A percentile compares a stretch with the other conserved stretches of the same genome.
Evolutionary conservation across 2,329 filamentous ascomycete genomes (phyloP).

Genomic region (Neofusicoccum sp.): DNA sequence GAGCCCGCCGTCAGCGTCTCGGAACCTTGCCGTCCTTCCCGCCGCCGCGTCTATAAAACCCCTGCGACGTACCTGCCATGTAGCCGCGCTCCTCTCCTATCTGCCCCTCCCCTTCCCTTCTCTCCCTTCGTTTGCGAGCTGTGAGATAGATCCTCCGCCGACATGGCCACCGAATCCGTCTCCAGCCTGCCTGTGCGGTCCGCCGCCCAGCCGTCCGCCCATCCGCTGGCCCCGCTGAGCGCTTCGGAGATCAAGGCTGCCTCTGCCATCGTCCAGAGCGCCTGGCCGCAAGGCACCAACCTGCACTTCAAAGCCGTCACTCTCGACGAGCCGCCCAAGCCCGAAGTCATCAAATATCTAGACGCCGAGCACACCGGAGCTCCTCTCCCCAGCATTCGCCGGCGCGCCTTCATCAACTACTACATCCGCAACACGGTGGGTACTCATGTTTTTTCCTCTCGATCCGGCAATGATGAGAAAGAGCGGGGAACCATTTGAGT

Average conservation of each 20-base stretch:
- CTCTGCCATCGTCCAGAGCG: slow-evolving; percentile 51
- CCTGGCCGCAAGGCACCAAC: slow-evolving; percentile 59
- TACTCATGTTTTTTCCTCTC: slow-evolving; percentile 33
- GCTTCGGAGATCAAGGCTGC: slow-evolving; percentile 59
- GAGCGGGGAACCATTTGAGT: neutral
- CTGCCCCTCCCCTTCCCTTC: neutral
- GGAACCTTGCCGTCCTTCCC: neutral
- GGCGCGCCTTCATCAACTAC: slow-evolving; percentile 61
- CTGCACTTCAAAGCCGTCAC: slow-evolving; percentile 70
- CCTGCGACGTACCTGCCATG: neutral
- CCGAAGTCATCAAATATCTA: slow-evolving; percentile 60
- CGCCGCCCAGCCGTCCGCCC: slow-evolving; percentile 29
- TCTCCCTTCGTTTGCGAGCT: neutral
- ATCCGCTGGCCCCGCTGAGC: slow-evolving; percentile 63
- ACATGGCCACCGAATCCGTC: slow-evolving; percentile 15
- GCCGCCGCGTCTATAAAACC: neutral
- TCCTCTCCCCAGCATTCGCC: slow-evolving; percentile 54
- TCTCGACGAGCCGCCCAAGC: slow-evolving; percentile 66
- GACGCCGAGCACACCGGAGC: slow-evolving; percentile 62
- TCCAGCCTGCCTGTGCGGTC: slow-evolving; percentile 12
- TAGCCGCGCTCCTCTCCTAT: neutral
- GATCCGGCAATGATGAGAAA: neutral
- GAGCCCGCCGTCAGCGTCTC: neutral
- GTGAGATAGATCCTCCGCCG: neutral
- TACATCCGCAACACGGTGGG: slow-evolving; percentile 63